Evolutionary conservation across 441 rosid species (phyloP).

Genomic region (Populus hybrid): DNA sequence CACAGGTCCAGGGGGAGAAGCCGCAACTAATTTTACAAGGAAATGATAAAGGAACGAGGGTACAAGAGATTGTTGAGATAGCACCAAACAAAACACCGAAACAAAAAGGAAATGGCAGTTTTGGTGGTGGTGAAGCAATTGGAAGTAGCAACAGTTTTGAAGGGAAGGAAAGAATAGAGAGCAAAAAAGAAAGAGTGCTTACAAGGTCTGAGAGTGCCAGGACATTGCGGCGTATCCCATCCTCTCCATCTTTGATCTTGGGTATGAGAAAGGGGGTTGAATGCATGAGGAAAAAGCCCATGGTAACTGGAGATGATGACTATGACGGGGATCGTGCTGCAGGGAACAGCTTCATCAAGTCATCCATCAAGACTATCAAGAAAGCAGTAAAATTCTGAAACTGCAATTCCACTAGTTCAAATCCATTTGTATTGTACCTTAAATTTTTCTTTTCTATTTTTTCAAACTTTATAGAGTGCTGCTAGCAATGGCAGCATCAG

Average conservation of each 20-base stretch:
- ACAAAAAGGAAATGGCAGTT: constrained; percentile 6
- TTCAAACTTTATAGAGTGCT: no score
- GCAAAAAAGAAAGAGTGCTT: constrained; percentile 46
- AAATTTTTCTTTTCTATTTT: neutral
- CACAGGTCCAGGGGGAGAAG: neutral
- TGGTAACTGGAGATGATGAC: constrained; percentile 55
- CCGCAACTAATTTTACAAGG: neutral
- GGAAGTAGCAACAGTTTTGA: constrained; percentile 42
- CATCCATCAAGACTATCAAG: constrained; percentile 71
- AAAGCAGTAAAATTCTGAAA: constrained; percentile 54
- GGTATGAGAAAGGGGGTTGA: constrained; percentile 78
- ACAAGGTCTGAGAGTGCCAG: constrained; percentile 81
- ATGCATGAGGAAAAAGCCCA: constrained; percentile 75
- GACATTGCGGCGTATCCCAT: constrained; percentile 69
- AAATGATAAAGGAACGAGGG: constrained; percentile 19
- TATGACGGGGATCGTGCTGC: constrained; percentile 31
- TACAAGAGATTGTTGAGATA: constrained; percentile 26
- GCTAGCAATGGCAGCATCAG: constrained; percentile 1
- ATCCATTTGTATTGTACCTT: constrained; percentile 9
- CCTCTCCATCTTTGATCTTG: constrained; percentile 70
- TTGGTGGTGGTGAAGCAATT: constrained; percentile 19
- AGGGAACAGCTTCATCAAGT: constrained; percentile 58
- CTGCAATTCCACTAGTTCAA: neutral
- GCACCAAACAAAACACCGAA: constrained; percentile 9
- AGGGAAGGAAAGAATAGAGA: constrained; percentile 38